phyloP scores from a whole-genome alignment of 257 asterid genomes.

The Paulownia fortunei region DNA sequence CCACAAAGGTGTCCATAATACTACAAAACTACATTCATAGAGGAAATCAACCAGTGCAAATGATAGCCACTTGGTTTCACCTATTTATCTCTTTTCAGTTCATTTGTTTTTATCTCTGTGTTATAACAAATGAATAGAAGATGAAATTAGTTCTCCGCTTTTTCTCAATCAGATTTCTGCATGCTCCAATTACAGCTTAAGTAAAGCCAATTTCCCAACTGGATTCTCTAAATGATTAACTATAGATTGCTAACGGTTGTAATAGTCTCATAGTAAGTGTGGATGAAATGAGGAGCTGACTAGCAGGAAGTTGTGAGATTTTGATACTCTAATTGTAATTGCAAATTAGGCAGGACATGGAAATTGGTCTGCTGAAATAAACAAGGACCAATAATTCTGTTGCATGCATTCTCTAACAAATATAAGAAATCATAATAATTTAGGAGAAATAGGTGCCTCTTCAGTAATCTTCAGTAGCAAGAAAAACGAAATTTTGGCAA shows the following conservation, averaged over 20 bases:
- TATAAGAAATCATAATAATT: not conserved
- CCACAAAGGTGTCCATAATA: not conserved
- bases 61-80: not conserved
- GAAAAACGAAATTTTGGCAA: not conserved
- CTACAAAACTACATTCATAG: not conserved
- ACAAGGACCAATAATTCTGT: not conserved
- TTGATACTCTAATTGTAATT: not conserved
- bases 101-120: not conserved
- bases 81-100: not conserved
- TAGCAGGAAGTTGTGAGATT: not conserved
- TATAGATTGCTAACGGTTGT: not conserved
- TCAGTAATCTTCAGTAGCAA: not conserved
- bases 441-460: not conserved
- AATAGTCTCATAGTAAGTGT: not conserved
- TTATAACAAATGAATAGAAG: not conserved
- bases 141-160: not conserved
- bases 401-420: constrained; percentile 13
- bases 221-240: not conserved
- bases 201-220: not conserved
- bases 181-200: not conserved
- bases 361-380: not conserved
- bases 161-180: constrained; percentile 17
- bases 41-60: not conserved
- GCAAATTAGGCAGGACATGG: not conserved
- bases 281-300: no score